phyloP scores from a whole-genome alignment of 1,139 yeast species.

The Saccharomyces pastorianus region DNA sequence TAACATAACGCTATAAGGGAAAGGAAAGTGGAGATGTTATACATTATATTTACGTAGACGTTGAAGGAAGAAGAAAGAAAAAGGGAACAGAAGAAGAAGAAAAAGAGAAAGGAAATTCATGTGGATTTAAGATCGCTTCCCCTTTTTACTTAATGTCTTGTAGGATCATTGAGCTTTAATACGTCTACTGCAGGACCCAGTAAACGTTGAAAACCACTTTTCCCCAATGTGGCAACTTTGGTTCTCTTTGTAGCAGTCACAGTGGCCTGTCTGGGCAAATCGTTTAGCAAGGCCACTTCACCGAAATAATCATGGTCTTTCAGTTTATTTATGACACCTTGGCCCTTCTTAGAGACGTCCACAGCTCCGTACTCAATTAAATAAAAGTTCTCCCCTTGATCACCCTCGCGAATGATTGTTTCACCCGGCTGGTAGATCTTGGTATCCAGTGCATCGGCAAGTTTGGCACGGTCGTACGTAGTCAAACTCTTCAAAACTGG shows the following conservation, averaged over 20 bases:
- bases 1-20: not conserved
- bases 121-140: not conserved
- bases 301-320: conserved; percentile 91
- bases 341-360: conserved; percentile 48
- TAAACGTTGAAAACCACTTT: conserved; percentile 86
- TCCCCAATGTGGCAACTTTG: conserved; percentile 83
- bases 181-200: conserved; percentile 88
- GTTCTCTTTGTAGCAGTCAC: conserved; percentile 70
- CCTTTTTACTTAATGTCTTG: conserved; percentile 23
- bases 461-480: conserved; percentile 78
- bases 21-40: not conserved
- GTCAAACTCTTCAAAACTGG: conserved; percentile 66
- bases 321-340: conserved; percentile 55
- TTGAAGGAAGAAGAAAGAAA: not conserved
- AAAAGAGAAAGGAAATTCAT: not conserved
- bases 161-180: conserved; percentile 75
- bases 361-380: conserved; percentile 85
- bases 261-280: conserved; percentile 90
- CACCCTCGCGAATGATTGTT: conserved; percentile 79
- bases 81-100: not conserved
- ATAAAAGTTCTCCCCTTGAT: conserved; percentile 83
- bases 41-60: not conserved
- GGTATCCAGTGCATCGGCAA: conserved; percentile 89
- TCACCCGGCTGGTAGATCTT: conserved; percentile 66
- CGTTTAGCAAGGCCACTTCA: conserved; percentile 86